Evolutionary conservation across 192 early-diverging fungal species (phyloP).

Genomic region (Entomortierella chlamydospora): DNA sequence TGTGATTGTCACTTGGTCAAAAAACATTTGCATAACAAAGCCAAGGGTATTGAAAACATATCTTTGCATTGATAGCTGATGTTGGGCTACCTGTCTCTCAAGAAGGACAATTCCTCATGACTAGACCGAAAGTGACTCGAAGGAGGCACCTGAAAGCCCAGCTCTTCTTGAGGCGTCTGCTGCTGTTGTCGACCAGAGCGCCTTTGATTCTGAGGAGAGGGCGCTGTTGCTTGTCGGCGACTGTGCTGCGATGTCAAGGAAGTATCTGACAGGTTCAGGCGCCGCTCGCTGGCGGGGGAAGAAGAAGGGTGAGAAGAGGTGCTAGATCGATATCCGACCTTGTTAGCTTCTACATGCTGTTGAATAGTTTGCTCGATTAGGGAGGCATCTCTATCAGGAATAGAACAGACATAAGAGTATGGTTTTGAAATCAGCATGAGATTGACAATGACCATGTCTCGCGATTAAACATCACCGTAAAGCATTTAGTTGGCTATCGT

Average conservation of each 20-base stretch:
- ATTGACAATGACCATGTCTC: background rate
- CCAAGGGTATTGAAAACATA: background rate
- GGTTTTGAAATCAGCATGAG: background rate
- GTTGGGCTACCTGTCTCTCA: conserved; percentile 39
- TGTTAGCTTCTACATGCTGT: conserved; percentile 52
- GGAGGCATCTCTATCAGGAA: conserved; percentile 35
- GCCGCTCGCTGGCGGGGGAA: conserved; percentile 32
- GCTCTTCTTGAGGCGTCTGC: conserved; percentile 22
- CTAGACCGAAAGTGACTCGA: conserved; percentile 44
- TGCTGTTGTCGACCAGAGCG: conserved; percentile 28
- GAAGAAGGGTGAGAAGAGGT: conserved; percentile 21
- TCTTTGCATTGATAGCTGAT: background rate
- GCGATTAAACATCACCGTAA: no score
- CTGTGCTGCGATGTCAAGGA: conserved; percentile 5
- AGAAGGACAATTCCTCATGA: conserved; percentile 41
- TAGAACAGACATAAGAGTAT: background rate
- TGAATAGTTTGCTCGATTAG: conserved; percentile 49
- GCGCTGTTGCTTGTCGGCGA: conserved; percentile 22
- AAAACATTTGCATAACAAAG: no score
- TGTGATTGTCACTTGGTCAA: no score
- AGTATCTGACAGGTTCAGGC: conserved; percentile 17
- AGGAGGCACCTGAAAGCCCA: conserved; percentile 21
- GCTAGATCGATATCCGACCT: conserved; percentile 44
- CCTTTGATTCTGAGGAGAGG: conserved; percentile 19
- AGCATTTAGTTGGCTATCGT: background rate